Evolutionary conservation across 495 filamentous ascomycete species (phyloP).

Genomic region (Neurospora intermedia): DNA sequence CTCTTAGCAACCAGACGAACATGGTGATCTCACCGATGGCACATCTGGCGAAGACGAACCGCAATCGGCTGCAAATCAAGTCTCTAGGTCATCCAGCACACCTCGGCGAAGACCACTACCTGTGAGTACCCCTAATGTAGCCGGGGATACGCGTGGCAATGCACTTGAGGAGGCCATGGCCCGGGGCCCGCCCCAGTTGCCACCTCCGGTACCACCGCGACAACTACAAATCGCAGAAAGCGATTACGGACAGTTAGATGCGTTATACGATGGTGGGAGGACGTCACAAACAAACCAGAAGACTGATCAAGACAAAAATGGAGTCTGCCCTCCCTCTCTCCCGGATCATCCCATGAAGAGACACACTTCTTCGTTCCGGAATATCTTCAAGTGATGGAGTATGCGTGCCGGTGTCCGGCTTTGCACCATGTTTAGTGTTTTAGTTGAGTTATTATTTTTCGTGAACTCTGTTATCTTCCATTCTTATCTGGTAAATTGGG

Average conservation of each 20-base stretch:
- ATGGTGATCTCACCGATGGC: background rate
- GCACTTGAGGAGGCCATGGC: background rate
- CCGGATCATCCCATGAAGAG: background rate
- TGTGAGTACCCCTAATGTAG: background rate
- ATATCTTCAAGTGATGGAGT: background rate
- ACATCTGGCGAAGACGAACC: background rate
- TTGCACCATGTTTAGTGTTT: background rate
- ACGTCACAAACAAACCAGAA: background rate
- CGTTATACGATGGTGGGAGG: background rate
- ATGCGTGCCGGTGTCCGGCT: background rate
- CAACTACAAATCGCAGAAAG: background rate
- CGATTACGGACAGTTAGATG: background rate
- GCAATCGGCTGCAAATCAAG: background rate
- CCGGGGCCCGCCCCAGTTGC: background rate
- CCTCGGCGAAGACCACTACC: background rate
- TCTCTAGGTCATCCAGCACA: background rate
- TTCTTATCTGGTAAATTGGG: background rate
- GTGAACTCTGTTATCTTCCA: background rate
- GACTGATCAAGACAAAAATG: background rate
- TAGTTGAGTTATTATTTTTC: background rate
- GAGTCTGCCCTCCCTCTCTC: background rate
- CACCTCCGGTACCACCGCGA: background rate
- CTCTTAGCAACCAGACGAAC: background rate
- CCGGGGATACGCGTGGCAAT: background rate
- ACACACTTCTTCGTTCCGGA: background rate